Percentiles rank a stretch among this genome's conserved stretches.
Evolutionary conservation across 805 yeast species (phyloP).

Genomic region (Cyberlindnera lachancei): DNA sequence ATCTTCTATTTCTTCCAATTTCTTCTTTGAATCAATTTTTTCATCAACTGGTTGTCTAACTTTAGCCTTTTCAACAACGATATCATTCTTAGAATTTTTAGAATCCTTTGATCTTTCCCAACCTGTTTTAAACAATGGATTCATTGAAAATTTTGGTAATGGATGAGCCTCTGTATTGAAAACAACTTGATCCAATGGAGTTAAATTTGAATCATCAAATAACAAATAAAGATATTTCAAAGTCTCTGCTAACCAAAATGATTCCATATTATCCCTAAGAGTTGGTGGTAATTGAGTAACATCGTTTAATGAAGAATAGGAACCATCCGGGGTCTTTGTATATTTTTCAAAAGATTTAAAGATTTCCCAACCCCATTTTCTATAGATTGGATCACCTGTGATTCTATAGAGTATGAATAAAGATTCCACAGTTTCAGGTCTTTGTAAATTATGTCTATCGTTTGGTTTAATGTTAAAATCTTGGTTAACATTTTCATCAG

Average conservation of each 20-base stretch:
- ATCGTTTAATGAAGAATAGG: slow-evolving; percentile 60
- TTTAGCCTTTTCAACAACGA: slow-evolving; percentile 20
- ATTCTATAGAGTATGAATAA: slow-evolving; percentile 71
- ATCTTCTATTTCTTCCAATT: not conserved
- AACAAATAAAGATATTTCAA: slow-evolving; percentile 75
- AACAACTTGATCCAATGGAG: slow-evolving; percentile 63
- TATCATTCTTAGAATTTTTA: slow-evolving; percentile 13
- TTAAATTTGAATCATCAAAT: slow-evolving; percentile 57
- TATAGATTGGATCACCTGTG: slow-evolving; percentile 72
- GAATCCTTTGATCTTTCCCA: slow-evolving; percentile 36
- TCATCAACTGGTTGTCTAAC: slow-evolving; percentile 15
- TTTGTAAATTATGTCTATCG: slow-evolving; percentile 80
- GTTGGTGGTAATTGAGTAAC: slow-evolving; percentile 51
- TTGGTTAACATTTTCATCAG: slow-evolving; percentile 31
- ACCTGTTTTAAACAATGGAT: slow-evolving; percentile 48
- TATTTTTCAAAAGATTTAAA: slow-evolving; percentile 61
- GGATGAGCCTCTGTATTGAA: slow-evolving; percentile 95
- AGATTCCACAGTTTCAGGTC: slow-evolving; percentile 93
- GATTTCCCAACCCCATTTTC: slow-evolving; percentile 87
- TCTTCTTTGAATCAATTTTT: not conserved
- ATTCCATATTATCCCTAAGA: slow-evolving; percentile 69
- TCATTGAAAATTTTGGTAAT: slow-evolving; percentile 62
- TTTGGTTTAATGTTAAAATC: slow-evolving; percentile 65
- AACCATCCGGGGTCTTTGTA: slow-evolving; percentile 41
- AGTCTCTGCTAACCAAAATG: slow-evolving; percentile 93